Percentiles rank a stretch among this genome's conserved stretches.
phyloP scores from a whole-genome alignment of 108 stramenopile species.

The Poteriospumella lacustris region DNA sequence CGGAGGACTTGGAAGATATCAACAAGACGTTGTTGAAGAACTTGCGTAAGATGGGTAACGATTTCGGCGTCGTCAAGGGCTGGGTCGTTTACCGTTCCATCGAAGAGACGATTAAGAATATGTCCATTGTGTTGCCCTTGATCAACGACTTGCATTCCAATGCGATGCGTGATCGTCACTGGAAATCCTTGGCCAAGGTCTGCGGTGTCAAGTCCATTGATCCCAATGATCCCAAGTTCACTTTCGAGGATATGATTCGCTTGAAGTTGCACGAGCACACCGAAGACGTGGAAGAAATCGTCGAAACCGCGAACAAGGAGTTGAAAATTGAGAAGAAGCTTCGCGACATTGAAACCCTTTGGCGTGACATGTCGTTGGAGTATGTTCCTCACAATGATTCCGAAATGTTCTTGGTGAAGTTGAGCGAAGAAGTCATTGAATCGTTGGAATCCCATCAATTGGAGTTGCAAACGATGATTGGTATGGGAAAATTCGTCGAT shows the following conservation, averaged over 20 bases:
- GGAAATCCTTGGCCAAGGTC: slow-evolving; percentile 67
- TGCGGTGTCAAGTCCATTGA: slow-evolving; percentile 9
- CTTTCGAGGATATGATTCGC: slow-evolving; percentile 64
- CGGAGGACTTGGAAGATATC: slow-evolving; percentile 66
- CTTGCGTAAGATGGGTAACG: slow-evolving; percentile 63
- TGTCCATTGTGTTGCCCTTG: slow-evolving; percentile 70
- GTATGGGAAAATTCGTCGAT: slow-evolving; percentile 83
- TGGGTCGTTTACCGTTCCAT: slow-evolving; percentile 76
- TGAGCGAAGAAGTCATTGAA: slow-evolving; percentile 75
- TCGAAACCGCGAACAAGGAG: slow-evolving; percentile 78
- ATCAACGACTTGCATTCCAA: slow-evolving; percentile 69
- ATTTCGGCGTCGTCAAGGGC: slow-evolving; percentile 62
- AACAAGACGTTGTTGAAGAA: slow-evolving; percentile 73
- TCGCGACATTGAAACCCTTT: slow-evolving; percentile 63
- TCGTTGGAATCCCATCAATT: slow-evolving; percentile 75
- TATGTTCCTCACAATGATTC: slow-evolving; percentile 73
- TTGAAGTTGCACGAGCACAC: slow-evolving; percentile 69
- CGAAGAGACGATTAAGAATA: slow-evolving; percentile 69
- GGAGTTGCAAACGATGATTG: slow-evolving; percentile 79
- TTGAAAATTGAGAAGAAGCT: slow-evolving; percentile 81
- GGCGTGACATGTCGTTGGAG: slow-evolving; percentile 65
- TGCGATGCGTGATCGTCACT: slow-evolving; percentile 72
- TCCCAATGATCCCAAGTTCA: slow-evolving; percentile 40
- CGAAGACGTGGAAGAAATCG: slow-evolving; percentile 70
- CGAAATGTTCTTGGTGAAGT: slow-evolving; percentile 67